These are phyloP conservation scores for Rubroboletus pulcherrimus DNA, from an alignment of 768 basidiomycete species.

Conservation along the genomic window DNA sequence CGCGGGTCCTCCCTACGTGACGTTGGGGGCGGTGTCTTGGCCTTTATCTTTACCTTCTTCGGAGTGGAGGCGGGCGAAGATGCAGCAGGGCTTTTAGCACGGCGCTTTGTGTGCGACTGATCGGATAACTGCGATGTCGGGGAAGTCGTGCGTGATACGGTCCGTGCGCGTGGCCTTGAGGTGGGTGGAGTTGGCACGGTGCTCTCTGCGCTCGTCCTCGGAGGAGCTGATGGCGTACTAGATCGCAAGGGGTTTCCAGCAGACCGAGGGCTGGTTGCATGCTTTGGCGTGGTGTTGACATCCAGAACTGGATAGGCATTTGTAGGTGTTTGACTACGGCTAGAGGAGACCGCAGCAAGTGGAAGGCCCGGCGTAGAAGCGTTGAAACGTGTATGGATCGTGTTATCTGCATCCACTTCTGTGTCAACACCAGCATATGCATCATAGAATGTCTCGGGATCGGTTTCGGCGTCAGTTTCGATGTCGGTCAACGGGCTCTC, in stretches of 20 bases:
- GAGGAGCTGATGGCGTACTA: slow-evolving; percentile 39
- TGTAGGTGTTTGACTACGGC: slow-evolving; percentile 44
- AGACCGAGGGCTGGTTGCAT: slow-evolving; percentile 36
- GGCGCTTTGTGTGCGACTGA: slow-evolving; percentile 40
- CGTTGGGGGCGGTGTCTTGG: slow-evolving; percentile 31
- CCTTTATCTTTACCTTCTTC: slow-evolving; percentile 38
- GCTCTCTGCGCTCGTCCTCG: slow-evolving; percentile 39
- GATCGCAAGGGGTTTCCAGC: slow-evolving; percentile 46
- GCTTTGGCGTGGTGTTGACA: slow-evolving; percentile 40
- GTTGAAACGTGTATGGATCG: slow-evolving; percentile 16
- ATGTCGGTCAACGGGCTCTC: slow-evolving; percentile 74
- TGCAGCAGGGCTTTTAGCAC: slow-evolving; percentile 46
- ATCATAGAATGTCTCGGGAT: slow-evolving; percentile 41
- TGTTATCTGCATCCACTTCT: slow-evolving; percentile 18
- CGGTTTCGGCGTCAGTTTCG: slow-evolving; percentile 48
- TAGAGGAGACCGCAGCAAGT: slow-evolving; percentile 25
- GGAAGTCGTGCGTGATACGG: slow-evolving; percentile 27
- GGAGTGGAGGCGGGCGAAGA: slow-evolving; percentile 36
- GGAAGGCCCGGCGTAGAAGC: slow-evolving; percentile 15
- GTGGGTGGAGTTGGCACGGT: slow-evolving; percentile 35
- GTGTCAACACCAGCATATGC: slow-evolving; percentile 25
- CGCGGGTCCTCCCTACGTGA: slow-evolving; percentile 43
- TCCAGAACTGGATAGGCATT: slow-evolving; percentile 33
- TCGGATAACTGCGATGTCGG: slow-evolving; percentile 27
- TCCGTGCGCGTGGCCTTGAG: slow-evolving; percentile 23